Evolutionary conservation across 164 flowering plant genomes (phyloP).

Genomic region (Euptelea pleiosperma): DNA sequence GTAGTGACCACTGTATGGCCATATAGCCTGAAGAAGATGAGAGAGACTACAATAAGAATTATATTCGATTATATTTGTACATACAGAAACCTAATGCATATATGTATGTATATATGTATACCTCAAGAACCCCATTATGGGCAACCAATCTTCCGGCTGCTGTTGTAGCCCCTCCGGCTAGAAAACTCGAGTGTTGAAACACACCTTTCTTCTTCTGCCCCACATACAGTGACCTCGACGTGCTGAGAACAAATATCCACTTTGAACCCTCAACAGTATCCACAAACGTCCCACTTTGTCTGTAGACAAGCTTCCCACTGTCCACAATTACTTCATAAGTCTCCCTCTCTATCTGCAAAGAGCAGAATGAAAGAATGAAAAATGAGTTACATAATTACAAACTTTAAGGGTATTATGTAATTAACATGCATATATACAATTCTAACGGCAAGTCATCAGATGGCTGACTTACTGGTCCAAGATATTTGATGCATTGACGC

Average conservation of each 20-base stretch:
- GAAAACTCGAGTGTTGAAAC: slow-evolving; percentile 84
- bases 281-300: slow-evolving; percentile 34
- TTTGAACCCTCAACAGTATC: slow-evolving; percentile 47
- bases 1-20: slow-evolving; percentile 89
- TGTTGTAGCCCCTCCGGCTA: slow-evolving; percentile 68
- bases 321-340: slow-evolving; percentile 60
- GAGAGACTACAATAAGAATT: not conserved
- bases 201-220: slow-evolving; percentile 71
- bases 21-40: slow-evolving; percentile 47
- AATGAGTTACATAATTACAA: slow-evolving; percentile 1
- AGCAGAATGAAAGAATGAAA: not conserved
- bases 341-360: slow-evolving; percentile 64
- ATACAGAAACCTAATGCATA: not conserved
- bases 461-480: slow-evolving; percentile 57
- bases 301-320: slow-evolving; percentile 59
- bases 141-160: slow-evolving; percentile 75
- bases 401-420: not conserved
- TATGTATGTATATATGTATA: slow-evolving; percentile 3
- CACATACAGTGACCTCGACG: slow-evolving; percentile 53
- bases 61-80: too few relatives aligned
- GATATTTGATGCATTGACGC: slow-evolving; percentile 70
- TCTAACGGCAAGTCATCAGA: not conserved
- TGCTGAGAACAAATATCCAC: slow-evolving; percentile 82
- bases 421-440: not conserved
- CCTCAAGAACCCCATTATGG: slow-evolving; percentile 63